phyloP scores from a whole-genome alignment of 441 rosid species.

The Adansonia madagascariensis region DNA sequence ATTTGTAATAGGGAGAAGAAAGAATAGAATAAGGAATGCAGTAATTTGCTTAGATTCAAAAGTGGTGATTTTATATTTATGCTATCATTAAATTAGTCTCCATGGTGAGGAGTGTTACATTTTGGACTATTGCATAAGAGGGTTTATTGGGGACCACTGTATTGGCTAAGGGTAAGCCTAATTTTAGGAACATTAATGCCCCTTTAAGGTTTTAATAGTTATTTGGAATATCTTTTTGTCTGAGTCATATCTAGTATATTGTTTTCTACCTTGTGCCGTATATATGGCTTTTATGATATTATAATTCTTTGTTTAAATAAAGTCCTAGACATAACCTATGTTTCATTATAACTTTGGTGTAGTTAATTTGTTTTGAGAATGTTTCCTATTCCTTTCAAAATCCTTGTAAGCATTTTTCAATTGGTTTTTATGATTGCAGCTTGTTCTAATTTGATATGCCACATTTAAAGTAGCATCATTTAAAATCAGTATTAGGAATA shows the following conservation, averaged over 20 bases:
- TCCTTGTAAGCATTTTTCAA: neutral
- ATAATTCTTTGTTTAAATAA: no score
- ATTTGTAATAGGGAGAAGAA: neutral
- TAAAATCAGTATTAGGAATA: neutral
- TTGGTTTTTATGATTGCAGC: neutral
- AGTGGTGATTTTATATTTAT: neutral
- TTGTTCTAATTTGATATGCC: conserved; percentile 1
- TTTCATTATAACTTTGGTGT: no score
- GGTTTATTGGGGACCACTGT: neutral
- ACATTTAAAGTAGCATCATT: neutral
- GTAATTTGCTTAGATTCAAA: neutral
- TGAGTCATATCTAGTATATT: neutral
- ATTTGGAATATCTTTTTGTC: neutral
- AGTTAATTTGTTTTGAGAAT: no score
- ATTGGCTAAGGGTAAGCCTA: neutral
- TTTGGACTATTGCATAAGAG: neutral
- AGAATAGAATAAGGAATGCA: neutral
- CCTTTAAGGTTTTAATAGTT: neutral
- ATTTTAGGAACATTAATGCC: neutral
- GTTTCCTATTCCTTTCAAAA: neutral
- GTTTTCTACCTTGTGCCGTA: neutral
- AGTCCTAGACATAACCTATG: no score
- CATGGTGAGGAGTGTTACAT: neutral
- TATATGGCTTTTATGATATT: neutral
- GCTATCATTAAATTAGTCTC: neutral